Evolutionary conservation across 441 rosid species (phyloP).

Genomic region (Erodium chrysanthum): DNA sequence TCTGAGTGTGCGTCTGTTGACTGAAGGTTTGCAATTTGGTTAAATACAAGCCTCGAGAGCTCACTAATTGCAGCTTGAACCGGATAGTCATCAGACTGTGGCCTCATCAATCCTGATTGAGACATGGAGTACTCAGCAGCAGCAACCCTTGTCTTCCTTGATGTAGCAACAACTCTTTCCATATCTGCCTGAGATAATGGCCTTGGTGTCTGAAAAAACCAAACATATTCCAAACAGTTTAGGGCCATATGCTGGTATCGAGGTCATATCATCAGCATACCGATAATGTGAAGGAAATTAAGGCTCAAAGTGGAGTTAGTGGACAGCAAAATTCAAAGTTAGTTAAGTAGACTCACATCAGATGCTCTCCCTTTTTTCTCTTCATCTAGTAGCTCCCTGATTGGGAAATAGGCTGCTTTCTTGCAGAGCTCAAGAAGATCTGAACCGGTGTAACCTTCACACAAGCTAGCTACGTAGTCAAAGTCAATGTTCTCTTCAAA

Average conservation of each 20-base stretch:
- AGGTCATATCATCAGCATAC: no score
- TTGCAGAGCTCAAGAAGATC: constrained; percentile 91
- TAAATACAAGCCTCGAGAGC: constrained; percentile 64
- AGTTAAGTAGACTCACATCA: constrained; percentile 35
- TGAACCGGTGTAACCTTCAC: constrained; percentile 81
- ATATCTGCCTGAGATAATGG: constrained; percentile 56
- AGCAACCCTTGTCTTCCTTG: constrained; percentile 60
- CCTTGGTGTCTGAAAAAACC: constrained; percentile 48
- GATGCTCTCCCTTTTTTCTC: constrained; percentile 60
- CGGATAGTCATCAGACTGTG: constrained; percentile 53
- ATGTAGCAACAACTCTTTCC: constrained; percentile 51
- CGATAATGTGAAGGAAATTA: no score
- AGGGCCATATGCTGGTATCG: no score
- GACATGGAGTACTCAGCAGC: constrained; percentile 56
- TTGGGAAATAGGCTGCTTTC: constrained; percentile 84
- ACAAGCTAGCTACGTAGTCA: constrained; percentile 52
- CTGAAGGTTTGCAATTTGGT: constrained; percentile 63
- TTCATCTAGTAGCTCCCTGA: constrained; percentile 68
- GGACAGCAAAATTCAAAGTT: background rate
- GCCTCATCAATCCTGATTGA: constrained; percentile 30
- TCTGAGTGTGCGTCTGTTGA: constrained; percentile 32
- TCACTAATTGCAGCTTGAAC: constrained; percentile 76
- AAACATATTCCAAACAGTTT: background rate
- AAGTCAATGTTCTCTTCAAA: constrained; percentile 52
- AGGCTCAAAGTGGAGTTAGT: background rate